Evolutionary conservation across 2,329 filamentous ascomycete genomes (phyloP).

Genomic region (Neocucurbitaria cava): DNA sequence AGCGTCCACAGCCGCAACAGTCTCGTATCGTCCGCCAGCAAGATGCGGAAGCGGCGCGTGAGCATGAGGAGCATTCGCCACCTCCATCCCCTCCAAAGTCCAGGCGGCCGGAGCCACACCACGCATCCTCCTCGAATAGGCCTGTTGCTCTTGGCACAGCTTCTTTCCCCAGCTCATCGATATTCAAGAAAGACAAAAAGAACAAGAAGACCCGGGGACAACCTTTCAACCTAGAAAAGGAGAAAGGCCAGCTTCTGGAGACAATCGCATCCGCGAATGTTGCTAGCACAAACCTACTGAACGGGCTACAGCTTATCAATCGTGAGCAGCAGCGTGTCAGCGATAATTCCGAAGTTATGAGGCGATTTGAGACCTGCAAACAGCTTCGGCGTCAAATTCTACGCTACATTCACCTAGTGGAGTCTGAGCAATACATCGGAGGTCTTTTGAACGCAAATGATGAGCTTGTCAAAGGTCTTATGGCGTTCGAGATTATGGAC

Average conservation of each 20-base stretch:
- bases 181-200: conserved; percentile 61
- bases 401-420: conserved; percentile 90
- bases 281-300: conserved; percentile 87
- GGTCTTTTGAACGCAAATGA: conserved; percentile 93
- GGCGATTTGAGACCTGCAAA: conserved; percentile 87
- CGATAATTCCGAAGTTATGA: conserved; percentile 76
- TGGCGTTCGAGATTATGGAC: conserved; percentile 94
- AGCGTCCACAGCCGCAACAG: conserved; percentile 71
- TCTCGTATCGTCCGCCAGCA: conserved; percentile 86
- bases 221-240: conserved; percentile 82
- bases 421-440: conserved; percentile 88
- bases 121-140: conserved; percentile 38
- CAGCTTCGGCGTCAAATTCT: conserved; percentile 81
- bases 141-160: conserved; percentile 37
- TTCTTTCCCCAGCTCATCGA: conserved; percentile 58
- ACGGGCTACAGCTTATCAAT: conserved; percentile 88
- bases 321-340: conserved; percentile 87
- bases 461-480: conserved; percentile 89
- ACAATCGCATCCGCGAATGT: conserved; percentile 90
- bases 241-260: conserved; percentile 85
- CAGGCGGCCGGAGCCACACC: conserved; percentile 33
- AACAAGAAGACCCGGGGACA: conserved; percentile 62
- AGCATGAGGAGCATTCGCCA: conserved; percentile 62
- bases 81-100: conserved; percentile 40
- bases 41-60: conserved; percentile 72